Percentiles rank a stretch among this genome's conserved stretches.
These are phyloP conservation scores for Cryptococcus sp. DNA, from an alignment of 1,284 basidiomycete genomes.

Conservation along the genomic window DNA sequence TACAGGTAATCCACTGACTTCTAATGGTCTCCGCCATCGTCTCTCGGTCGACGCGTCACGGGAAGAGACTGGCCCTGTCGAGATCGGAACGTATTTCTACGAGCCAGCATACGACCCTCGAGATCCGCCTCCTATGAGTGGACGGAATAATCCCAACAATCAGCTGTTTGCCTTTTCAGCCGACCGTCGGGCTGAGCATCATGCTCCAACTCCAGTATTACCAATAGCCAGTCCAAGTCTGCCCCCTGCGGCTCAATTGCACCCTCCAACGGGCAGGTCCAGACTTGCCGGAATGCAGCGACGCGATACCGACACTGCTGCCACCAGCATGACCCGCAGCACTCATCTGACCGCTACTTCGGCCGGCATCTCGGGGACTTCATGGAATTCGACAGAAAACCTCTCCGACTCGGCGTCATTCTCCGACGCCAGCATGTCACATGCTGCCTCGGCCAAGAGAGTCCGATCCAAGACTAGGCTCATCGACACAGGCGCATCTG, in stretches of 20 bases:
- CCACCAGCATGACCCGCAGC: conserved; percentile 11
- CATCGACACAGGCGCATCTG: background rate
- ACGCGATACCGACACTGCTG: conserved; percentile 12
- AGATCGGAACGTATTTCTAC: conserved; percentile 22
- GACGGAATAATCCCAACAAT: conserved; percentile 38
- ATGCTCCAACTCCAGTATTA: background rate
- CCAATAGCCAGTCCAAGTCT: background rate
- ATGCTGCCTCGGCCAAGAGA: background rate
- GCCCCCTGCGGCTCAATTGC: background rate
- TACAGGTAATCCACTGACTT: conserved; percentile 4
- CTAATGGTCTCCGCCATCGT: conserved; percentile 2
- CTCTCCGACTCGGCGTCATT: conserved; percentile 8
- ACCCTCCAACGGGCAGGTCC: conserved; percentile 9
- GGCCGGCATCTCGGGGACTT: conserved; percentile 7
- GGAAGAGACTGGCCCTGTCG: conserved; percentile 18
- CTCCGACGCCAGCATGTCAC: background rate
- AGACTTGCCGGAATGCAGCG: conserved; percentile 16
- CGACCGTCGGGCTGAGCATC: conserved; percentile 6
- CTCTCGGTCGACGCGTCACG: conserved; percentile 2
- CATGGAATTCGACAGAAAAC: conserved; percentile 3
- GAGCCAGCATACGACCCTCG: conserved; percentile 22
- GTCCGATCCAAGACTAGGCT: conserved; percentile 3
- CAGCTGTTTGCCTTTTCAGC: conserved; percentile 31
- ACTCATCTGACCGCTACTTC: conserved; percentile 7
- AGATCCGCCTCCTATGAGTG: conserved; percentile 33